Base-by-base conservation (phyloP, 139 green algal species). In the Chlorella sp. region DNA sequence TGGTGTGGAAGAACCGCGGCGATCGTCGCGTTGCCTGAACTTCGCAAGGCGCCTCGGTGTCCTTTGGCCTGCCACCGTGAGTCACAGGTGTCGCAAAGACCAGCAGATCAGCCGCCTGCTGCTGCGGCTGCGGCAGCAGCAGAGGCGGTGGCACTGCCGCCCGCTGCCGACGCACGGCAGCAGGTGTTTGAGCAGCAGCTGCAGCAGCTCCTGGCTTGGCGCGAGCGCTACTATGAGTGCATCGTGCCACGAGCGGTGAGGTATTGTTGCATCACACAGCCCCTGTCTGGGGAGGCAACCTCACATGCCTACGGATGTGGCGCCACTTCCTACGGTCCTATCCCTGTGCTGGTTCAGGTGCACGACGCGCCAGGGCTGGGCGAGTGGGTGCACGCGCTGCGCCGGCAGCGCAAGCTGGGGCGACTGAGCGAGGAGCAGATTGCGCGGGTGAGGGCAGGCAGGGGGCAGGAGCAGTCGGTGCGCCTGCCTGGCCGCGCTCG, bases 161-260 rank as follows among this genome's bases (percentile, higher is more conserved):
- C n/a, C n/a, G n/a, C n/a, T n/a, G n/a, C n/a, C n/a, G n/a, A n/a
- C n/a, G n/a, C n/a, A n/a, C n/a, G n/a, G n/a, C n/a, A n/a, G n/a
- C n/a, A n/a, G n/a, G n/a, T n/a, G n/a, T n/a, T 87, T 84, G 9
- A 38, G 67, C 4, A 64, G 33, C 7, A 87, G 82, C 77, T 73
- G 17, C 42, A 35, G 15, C 65, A 74, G 55, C 68, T 87, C 33
- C 8, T 51, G 35, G 61, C 48, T 17, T 87, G 82, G 82, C 61
- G 61, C 43, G 67, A 82, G 9, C 40, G 27, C 0, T 83, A 83
- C 40, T 78, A 81, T 73, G 76, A 81, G 29, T 77, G 72, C 69
- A 62, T 82, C 40, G 77, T 87, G 31, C 82, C 82, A 11, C 73
- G 72, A 46, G 58, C 71, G 70, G 67, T 76, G 29, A 42, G 35